Evolutionary conservation across 176 grass and related monocot genomes (phyloP).

Genomic region (Carex myosuroides): DNA sequence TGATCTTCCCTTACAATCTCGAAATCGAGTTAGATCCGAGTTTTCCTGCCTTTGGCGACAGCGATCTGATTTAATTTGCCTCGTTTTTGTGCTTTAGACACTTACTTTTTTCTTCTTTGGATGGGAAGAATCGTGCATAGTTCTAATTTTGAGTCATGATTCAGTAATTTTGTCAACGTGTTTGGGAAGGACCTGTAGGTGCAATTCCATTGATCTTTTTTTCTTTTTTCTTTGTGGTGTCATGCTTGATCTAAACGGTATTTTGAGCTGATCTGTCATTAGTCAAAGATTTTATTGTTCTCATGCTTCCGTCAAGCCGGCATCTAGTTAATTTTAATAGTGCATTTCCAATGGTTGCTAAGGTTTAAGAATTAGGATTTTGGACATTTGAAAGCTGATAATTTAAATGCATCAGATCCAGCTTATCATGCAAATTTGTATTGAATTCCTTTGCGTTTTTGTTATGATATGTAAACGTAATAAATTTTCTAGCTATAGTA

Average conservation of each 20-base stretch:
- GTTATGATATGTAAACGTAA: neutral
- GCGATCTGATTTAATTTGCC: slow-evolving; percentile 21
- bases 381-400: neutral
- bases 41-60: neutral
- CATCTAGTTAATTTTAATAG: neutral
- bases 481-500: neutral
- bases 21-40: slow-evolving; percentile 3
- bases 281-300: neutral
- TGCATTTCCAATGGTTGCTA: slow-evolving; percentile 6
- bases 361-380: neutral
- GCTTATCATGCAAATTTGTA: neutral
- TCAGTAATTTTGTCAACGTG: neutral
- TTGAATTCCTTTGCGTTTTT: neutral
- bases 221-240: neutral
- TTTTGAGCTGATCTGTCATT: slow-evolving; percentile 8
- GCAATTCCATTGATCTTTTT: slow-evolving; percentile 15
- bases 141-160: neutral
- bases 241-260: neutral
- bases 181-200: neutral
- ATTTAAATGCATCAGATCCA: slow-evolving; percentile 12
- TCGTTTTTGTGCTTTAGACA: neutral
- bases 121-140: neutral
- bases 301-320: neutral
- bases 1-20: neutral
- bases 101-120: neutral